These are phyloP conservation scores for Takakia lepidozioides DNA, from an alignment of 225 moss, liverwort and hornwort species.

Conservation along the genomic window DNA sequence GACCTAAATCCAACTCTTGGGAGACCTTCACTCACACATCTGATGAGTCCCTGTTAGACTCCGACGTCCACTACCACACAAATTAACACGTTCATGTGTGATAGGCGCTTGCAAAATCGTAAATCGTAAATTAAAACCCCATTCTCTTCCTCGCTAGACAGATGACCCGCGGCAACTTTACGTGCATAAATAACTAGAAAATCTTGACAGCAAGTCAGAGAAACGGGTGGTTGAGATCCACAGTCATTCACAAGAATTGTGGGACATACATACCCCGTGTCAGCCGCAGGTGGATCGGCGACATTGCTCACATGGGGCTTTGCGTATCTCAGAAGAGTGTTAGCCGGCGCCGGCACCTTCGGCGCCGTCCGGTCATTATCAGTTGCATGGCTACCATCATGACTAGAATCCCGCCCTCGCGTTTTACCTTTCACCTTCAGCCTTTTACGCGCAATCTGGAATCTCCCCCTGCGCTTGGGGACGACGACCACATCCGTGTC, in stretches of 20 bases:
- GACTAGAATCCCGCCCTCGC: slow-evolving; percentile 9
- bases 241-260: too few species aligned
- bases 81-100: too few species aligned
- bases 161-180: too few species aligned
- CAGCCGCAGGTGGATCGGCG: slow-evolving; percentile 19
- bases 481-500: slow-evolving; percentile 35
- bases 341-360: slow-evolving; percentile 26
- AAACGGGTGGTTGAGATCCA: slow-evolving; percentile 6
- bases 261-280: slow-evolving; percentile 32
- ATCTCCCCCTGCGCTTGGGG: slow-evolving; percentile 10
- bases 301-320: slow-evolving; percentile 61
- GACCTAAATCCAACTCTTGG: too few species aligned
- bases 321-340: slow-evolving; percentile 42
- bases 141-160: too few species aligned
- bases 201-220: slow-evolving; percentile 3
- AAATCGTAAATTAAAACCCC: background rate
- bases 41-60: too few species aligned
- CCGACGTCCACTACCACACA: too few species aligned
- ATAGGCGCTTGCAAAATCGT: background rate
- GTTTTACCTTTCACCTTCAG: slow-evolving; percentile 5
- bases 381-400: slow-evolving; percentile 6
- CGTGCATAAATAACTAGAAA: slow-evolving; percentile 2
- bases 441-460: slow-evolving; percentile 17
- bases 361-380: slow-evolving; percentile 5
- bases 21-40: too few species aligned